A percentile compares a stretch with the other conserved stretches of the same genome.
phyloP scores from a whole-genome alignment of 257 asterid species.

The Echium plantagineum region DNA sequence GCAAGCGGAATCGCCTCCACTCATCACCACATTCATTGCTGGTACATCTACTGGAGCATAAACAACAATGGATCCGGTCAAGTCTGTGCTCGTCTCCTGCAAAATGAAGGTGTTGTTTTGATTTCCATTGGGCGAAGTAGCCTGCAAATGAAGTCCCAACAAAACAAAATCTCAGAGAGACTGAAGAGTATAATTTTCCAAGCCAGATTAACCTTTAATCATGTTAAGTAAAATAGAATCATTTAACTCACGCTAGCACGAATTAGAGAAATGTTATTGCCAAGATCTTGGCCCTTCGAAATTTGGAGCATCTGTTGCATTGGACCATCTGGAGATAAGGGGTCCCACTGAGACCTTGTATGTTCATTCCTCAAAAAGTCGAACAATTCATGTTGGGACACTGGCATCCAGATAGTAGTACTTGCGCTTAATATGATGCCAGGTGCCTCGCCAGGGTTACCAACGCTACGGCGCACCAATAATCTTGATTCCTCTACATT shows the following conservation, averaged over 20 bases:
- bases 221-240: not conserved
- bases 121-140: conserved; percentile 14
- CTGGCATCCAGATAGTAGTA: conserved; percentile 62
- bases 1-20: conserved; percentile 52
- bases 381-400: conserved; percentile 32
- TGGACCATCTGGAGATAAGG: conserved; percentile 52
- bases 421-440: conserved; percentile 76
- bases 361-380: conserved; percentile 57
- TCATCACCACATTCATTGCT: conserved; percentile 41
- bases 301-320: conserved; percentile 47
- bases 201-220: no score
- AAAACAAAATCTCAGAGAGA: no score
- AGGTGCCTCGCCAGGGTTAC: conserved; percentile 59
- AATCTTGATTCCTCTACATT: conserved; percentile 36
- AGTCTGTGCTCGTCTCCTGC: conserved; percentile 54
- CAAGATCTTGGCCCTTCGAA: conserved; percentile 55
- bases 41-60: conserved; percentile 44
- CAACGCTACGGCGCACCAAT: conserved; percentile 49
- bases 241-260: conserved; percentile 46
- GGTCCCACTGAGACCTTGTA: conserved; percentile 62
- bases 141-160: conserved; percentile 27
- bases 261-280: conserved; percentile 47
- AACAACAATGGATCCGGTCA: conserved; percentile 50
- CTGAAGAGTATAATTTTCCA: no score
- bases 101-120: conserved; percentile 39